Evolutionary conservation across 805 yeast genomes (phyloP), one percentile per base, ranked within the genome.

Genomic region (Metschnikowia sp.): DNA sequence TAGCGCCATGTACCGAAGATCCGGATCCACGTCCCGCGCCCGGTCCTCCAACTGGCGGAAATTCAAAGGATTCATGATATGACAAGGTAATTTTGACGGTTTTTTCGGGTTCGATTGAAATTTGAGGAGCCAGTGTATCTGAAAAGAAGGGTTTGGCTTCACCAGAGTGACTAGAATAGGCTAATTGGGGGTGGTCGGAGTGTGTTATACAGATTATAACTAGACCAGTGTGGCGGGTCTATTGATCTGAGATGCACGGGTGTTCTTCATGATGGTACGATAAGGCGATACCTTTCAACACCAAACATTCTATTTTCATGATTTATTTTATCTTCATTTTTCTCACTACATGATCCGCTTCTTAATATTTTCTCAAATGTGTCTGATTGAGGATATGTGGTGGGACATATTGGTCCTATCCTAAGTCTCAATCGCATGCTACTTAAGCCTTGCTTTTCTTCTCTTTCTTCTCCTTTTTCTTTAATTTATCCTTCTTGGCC

Each of bases 1-100:
- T 46, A 88, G 69, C 2, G 91, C 95, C 96, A 88, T 88, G 67
- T 82, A 88, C 61, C 96, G 71, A 54, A 86, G 69, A 60, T 88
- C 96, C 3, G 94, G 86, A 57, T 88, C 96, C 3, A 83, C 83
- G 54, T 83, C 87, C 36, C 70, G 70, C 11, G 83, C 78, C 53
- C 74, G 73, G 35, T 75, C 77, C 47, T 60, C 66, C 42, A 72
- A 57, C 11, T 59, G 46, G 34, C 59, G 57, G 44, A 68, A 51
- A 46, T 64, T 69, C 54, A 64, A 54, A 8, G 53, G 19, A 45
- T 45, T 3, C 49, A 45, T 45, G 10, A 39, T 18, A 6, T 8
- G 19, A 2, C 18, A 6, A 10, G 18, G 7, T 10, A 30, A 1
- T 2, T 15, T 29, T 26, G 11, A 10, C 15, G 13, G 30, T 6